Evolutionary conservation across 139 green algal genomes (phyloP), one percentile per base, ranked within the genome.

Genomic region (Desmodesmus armatus): DNA sequence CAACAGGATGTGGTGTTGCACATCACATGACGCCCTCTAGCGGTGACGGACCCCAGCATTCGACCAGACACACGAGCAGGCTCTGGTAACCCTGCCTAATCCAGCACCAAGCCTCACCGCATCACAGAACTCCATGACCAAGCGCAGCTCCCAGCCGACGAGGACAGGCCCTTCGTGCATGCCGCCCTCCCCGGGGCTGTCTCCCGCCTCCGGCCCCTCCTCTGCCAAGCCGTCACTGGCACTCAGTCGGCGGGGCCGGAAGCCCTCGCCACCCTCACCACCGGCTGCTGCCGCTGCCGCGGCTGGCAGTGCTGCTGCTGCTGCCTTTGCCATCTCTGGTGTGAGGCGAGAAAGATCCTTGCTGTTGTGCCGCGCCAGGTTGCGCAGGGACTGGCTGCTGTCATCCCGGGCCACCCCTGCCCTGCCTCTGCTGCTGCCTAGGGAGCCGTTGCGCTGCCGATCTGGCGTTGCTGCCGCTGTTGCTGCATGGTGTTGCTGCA

Each of bases 51-150:
- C n/a, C n/a, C n/a, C n/a, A n/a, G n/a, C n/a, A n/a, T n/a, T n/a
- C n/a, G n/a, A n/a, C n/a, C n/a, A n/a, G n/a, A n/a, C n/a, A n/a
- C n/a, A n/a, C n/a, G n/a, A n/a, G n/a, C n/a, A n/a, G n/a, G n/a
- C n/a, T n/a, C n/a, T n/a, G n/a, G n/a, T n/a, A n/a, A n/a, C n/a
- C n/a, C n/a, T n/a, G n/a, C n/a, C n/a, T n/a, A n/a, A n/a, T n/a
- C n/a, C n/a, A n/a, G n/a, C n/a, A n/a, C n/a, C 23, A 41, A 17
- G 5, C 19, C 69, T 80, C 41, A 88, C 89, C 69, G 70, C 37
- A 40, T 92, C 87, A 72, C 89, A 92, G 66, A 79, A 91, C 79
- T 92, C 89, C 84, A 90, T 86, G 5, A 91, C 87, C 29, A 92
- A 62, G 17, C 87, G 80, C 62, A 89, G 78, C 87, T 92, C 87